phyloP scores from a whole-genome alignment of 2,329 filamentous ascomycete species.

The Taxawa tesnikishii region DNA sequence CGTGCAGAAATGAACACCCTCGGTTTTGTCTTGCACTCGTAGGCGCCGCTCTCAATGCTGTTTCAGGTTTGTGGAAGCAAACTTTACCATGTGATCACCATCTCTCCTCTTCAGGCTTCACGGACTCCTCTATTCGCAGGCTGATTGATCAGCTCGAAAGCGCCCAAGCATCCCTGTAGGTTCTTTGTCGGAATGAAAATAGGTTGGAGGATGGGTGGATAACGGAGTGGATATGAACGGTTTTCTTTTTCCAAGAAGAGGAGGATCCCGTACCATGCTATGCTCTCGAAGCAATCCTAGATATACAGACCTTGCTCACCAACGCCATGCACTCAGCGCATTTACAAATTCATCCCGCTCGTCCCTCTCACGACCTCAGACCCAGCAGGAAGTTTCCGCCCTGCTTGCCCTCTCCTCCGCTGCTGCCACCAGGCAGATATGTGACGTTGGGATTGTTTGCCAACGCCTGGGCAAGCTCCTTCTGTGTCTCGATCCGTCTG shows the following conservation, averaged over 20 bases:
- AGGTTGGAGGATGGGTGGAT: too few relatives aligned
- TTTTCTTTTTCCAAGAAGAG: slow-evolving; percentile 1
- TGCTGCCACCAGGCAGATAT: slow-evolving; percentile 67
- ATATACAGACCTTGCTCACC: not conserved
- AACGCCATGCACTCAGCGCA: not conserved
- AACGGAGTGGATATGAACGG: too few relatives aligned
- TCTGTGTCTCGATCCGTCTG: slow-evolving; percentile 90
- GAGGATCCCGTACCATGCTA: slow-evolving; percentile 1
- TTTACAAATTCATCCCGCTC: not conserved
- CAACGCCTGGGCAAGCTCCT: slow-evolving; percentile 86
- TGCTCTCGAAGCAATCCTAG: not conserved
- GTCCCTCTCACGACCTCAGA: slow-evolving; percentile 37
- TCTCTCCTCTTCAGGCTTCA: too few relatives aligned
- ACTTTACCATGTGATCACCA: too few relatives aligned
- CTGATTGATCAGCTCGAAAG: too few relatives aligned
- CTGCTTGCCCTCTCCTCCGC: slow-evolving; percentile 32
- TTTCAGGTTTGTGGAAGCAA: too few relatives aligned
- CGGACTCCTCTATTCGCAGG: too few relatives aligned
- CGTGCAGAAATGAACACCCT: too few relatives aligned
- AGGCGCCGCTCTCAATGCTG: too few relatives aligned
- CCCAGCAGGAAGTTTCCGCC: slow-evolving; percentile 54
- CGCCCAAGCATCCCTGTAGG: too few relatives aligned
- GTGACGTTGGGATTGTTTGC: slow-evolving; percentile 88
- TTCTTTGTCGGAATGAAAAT: too few relatives aligned
- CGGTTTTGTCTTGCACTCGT: too few relatives aligned